phyloP scores from a whole-genome alignment of 2,329 filamentous ascomycete genomes.

The Dactylellina parvicollis region DNA sequence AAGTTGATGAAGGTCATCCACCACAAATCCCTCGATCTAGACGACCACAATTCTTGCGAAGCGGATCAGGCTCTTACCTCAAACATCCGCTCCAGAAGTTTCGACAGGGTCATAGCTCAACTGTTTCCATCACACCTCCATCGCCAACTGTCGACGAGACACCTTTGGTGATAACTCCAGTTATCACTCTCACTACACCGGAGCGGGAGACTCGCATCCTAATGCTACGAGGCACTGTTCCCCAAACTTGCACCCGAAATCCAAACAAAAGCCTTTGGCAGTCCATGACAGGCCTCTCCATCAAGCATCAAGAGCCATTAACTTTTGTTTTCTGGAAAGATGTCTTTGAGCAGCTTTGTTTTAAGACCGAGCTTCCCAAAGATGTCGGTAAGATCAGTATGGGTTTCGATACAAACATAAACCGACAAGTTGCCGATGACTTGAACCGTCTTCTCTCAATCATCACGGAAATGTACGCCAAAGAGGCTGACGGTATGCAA shows the following conservation, averaged over 20 bases:
- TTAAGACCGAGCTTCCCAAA: neutral
- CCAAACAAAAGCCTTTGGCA: constrained; percentile 3
- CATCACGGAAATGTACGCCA: constrained; percentile 39
- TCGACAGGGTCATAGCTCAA: constrained; percentile 18
- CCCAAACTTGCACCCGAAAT: neutral
- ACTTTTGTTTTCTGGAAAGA: constrained; percentile 51
- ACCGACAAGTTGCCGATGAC: constrained; percentile 22
- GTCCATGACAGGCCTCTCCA: neutral
- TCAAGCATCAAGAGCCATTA: neutral
- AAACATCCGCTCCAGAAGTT: constrained; percentile 43
- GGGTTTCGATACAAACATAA: constrained; percentile 35
- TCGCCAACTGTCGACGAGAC: neutral
- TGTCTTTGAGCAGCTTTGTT: constrained; percentile 27
- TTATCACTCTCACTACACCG: constrained; percentile 36
- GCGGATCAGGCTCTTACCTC: constrained; percentile 1
- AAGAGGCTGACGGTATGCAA: constrained; percentile 35
- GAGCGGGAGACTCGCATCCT: constrained; percentile 26
- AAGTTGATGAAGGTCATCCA: constrained; percentile 4
- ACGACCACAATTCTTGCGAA: constrained; percentile 14
- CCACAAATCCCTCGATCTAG: neutral
- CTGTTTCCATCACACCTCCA: neutral
- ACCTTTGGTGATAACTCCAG: neutral
- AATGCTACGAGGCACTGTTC: constrained; percentile 12
- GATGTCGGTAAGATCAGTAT: neutral
- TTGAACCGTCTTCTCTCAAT: constrained; percentile 10